These are phyloP conservation scores for Scenedesmus sp. DNA, from an alignment of 163 green algal genomes.

Conservation along the genomic window DNA sequence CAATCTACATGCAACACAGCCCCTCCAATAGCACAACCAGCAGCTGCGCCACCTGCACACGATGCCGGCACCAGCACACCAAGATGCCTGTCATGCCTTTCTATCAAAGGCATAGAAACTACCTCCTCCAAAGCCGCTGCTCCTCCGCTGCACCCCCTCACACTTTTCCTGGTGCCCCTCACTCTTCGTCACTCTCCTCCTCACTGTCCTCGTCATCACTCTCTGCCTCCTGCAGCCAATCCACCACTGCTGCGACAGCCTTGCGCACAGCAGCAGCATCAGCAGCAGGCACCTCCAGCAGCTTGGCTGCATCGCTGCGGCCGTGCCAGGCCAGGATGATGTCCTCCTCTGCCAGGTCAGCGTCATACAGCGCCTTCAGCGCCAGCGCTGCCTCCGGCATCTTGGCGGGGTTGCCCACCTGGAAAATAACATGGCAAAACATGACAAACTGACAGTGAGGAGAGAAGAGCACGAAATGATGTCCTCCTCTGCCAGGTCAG, in stretches of 20 bases:
- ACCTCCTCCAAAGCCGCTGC: not conserved
- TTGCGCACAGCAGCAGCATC: constrained; percentile 51
- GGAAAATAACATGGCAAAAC: too few species aligned
- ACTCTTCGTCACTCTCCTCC: constrained; percentile 49
- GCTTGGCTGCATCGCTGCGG: constrained; percentile 71
- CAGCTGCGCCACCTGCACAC: not conserved
- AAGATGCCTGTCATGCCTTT: not conserved
- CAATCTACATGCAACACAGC: not conserved
- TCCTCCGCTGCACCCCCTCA: not conserved
- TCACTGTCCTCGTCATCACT: constrained; percentile 56
- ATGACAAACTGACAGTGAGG: too few species aligned
- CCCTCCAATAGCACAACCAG: not conserved
- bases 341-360: constrained; percentile 86
- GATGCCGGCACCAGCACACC: too few species aligned
- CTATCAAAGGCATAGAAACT: too few species aligned
- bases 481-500: constrained; percentile 83
- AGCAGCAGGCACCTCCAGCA: constrained; percentile 69
- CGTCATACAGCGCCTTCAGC: constrained; percentile 90
- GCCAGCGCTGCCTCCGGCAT: constrained; percentile 76
- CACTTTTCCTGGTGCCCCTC: not conserved
- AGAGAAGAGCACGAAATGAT: not conserved
- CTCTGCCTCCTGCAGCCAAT: constrained; percentile 64
- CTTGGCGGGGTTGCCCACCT: constrained; percentile 52
- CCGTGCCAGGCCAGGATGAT: constrained; percentile 87
- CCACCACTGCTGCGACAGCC: constrained; percentile 61